Percentiles rank a stretch among this genome's conserved stretches.
These are phyloP conservation scores for Rhizoctonia solani DNA, from an alignment of 1,284 basidiomycete species.

Conservation along the genomic window DNA sequence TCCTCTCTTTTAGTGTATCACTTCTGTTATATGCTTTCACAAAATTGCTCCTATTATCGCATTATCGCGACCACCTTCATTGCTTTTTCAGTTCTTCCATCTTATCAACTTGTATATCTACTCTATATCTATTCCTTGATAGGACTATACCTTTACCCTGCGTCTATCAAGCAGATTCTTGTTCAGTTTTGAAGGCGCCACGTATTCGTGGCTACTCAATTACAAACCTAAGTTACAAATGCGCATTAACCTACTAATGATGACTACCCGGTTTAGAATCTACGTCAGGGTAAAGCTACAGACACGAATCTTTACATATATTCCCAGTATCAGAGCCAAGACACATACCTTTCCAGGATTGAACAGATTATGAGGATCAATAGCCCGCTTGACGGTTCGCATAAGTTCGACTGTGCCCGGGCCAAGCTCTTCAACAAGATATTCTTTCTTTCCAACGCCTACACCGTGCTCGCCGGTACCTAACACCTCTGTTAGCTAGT, in stretches of 20 bases:
- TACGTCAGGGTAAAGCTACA: constrained; percentile 17
- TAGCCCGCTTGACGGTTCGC: constrained; percentile 69
- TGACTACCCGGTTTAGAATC: background rate
- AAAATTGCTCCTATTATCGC: background rate
- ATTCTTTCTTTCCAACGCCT: constrained; percentile 77
- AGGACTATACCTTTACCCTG: background rate
- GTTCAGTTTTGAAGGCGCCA: background rate
- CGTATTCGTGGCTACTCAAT: background rate
- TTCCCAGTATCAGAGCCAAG: background rate
- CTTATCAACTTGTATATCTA: background rate
- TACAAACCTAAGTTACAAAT: background rate
- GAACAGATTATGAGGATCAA: constrained; percentile 77
- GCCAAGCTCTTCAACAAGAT: constrained; percentile 74
- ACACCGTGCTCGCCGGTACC: constrained; percentile 87
- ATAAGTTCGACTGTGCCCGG: constrained; percentile 76
- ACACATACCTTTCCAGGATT: constrained; percentile 71
- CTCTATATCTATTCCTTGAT: background rate
- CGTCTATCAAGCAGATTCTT: background rate
- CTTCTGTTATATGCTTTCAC: background rate
- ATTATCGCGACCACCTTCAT: too few species aligned
- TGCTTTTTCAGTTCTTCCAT: background rate
- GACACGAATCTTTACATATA: background rate
- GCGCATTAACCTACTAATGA: background rate
- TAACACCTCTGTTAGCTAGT: constrained; percentile 40
- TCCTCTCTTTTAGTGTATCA: too few species aligned